Evolutionary conservation across 306 rosid genomes (phyloP), one percentile per base, ranked within the genome.

Genomic region (Heteromeles arbutifolia): DNA sequence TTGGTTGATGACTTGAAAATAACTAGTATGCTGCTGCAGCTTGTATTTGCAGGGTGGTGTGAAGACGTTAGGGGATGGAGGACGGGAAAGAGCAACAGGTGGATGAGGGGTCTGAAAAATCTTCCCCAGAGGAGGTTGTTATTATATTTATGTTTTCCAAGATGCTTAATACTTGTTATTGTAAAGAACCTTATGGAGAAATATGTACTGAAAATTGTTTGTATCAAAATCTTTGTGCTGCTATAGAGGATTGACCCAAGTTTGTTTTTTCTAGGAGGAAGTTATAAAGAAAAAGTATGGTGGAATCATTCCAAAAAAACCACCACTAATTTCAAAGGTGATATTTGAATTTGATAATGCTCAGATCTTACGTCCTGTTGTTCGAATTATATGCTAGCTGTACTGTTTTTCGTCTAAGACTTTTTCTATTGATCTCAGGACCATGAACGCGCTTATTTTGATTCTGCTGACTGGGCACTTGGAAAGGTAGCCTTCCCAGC

Each of bases 381-480:
- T 29, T 65, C 24, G 13, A 11, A 32, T 43, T 15, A 57, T 32
- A 31, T 72, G 70, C 31, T 29, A 15, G 13, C 39, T 18, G 68
- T 65, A 43, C 52, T 65, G 34, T 45, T 2, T 13, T 77, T 82
- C 11, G 31, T 65, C 69, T 86, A 48, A 75, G 72, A 70, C 70
- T 54, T 77, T 62, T 77, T 62, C 41, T 73, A 24, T 82, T 67
- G 64, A 52, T 81, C 70, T 79, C 80, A 95, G 97, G 99, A 95
- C 82, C 97, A 95, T 79, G 99, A 95, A 82, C 97, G 97, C 11
- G 99, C 99, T 69, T 92, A 90, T 84, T 92, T 92, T 71, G 99
- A 95, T 84, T 95, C 99, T 65, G 99, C 97, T 54, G 97, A 95
- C 82, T 95, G 97, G 99, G 99, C 99, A n/a, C 87, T 95, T 78